Percentiles rank a stretch among this genome's conserved stretches.
Conservation (phyloP, 139 green algal genomes). For the Gonium pectorale region DNA sequence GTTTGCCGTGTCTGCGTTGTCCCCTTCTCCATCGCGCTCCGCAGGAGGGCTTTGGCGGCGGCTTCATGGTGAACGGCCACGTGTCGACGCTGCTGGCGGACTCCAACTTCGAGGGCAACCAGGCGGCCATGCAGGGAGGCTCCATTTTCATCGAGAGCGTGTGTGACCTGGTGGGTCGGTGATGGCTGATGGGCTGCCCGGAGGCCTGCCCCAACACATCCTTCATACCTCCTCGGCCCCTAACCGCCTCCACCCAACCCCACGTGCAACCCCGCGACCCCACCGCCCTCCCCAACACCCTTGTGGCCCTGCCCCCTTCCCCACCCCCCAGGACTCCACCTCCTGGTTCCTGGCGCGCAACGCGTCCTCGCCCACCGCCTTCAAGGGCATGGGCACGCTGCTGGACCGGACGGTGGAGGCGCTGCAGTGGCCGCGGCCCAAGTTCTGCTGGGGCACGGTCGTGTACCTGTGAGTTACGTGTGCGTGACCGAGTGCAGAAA, state of each 20-base stretch:
- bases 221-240: too few relatives aligned
- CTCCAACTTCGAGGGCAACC: constrained; percentile 22
- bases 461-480: constrained; percentile 24
- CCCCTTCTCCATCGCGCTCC: too few relatives aligned
- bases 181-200: neutral
- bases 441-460: constrained; percentile 35
- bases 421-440: constrained; percentile 21
- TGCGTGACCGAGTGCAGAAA: too few relatives aligned
- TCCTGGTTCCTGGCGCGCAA: neutral
- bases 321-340: neutral
- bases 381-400: neutral
- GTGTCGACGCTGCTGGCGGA: constrained; percentile 25
- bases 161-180: constrained; percentile 7
- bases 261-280: too few relatives aligned
- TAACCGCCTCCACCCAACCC: too few relatives aligned
- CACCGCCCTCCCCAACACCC: too few relatives aligned
- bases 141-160: constrained; percentile 26
- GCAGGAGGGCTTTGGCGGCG: constrained; percentile 32
- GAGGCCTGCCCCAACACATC: too few relatives aligned
- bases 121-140: neutral
- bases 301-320: neutral
- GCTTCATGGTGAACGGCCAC: neutral
- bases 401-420: neutral
- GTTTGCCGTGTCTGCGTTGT: too few relatives aligned
- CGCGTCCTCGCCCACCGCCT: neutral